These are phyloP conservation scores for Erythrophleum fordii DNA, from an alignment of 306 rosid genomes.

Conservation along the genomic window DNA sequence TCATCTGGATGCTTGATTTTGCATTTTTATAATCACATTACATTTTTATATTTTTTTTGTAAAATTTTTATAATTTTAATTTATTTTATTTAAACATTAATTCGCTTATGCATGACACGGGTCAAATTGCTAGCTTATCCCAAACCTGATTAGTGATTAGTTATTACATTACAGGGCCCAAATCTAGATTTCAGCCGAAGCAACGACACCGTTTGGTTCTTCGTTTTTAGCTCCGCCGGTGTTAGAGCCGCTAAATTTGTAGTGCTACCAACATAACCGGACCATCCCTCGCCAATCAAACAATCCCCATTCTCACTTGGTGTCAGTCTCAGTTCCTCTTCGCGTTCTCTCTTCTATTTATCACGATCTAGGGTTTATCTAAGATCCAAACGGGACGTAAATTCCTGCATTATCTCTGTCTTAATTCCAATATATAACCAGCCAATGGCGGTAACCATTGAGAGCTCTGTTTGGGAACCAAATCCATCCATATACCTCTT, in stretches of 20 bases:
- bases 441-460: constrained; percentile 83
- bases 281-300: constrained; percentile 16
- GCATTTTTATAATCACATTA: too few relatives aligned
- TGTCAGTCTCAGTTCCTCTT: constrained; percentile 14
- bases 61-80: too few relatives aligned
- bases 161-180: too few relatives aligned
- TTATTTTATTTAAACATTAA: too few relatives aligned
- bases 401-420: constrained; percentile 14
- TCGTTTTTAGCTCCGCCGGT: not conserved
- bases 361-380: constrained; percentile 45
- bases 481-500: constrained; percentile 62
- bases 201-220: constrained; percentile 14
- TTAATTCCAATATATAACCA: constrained; percentile 19
- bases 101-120: too few relatives aligned
- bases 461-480: constrained; percentile 86
- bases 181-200: not conserved
- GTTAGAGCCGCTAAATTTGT: not conserved
- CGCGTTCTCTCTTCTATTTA: not conserved
- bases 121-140: too few relatives aligned
- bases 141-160: too few relatives aligned
- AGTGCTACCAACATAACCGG: not conserved
- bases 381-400: constrained; percentile 41
- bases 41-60: too few relatives aligned
- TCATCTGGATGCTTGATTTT: too few relatives aligned
- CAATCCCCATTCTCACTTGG: not conserved